Base-by-base conservation (phyloP, 2,329 filamentous ascomycete genomes). In the Botrytis tulipae region DNA sequence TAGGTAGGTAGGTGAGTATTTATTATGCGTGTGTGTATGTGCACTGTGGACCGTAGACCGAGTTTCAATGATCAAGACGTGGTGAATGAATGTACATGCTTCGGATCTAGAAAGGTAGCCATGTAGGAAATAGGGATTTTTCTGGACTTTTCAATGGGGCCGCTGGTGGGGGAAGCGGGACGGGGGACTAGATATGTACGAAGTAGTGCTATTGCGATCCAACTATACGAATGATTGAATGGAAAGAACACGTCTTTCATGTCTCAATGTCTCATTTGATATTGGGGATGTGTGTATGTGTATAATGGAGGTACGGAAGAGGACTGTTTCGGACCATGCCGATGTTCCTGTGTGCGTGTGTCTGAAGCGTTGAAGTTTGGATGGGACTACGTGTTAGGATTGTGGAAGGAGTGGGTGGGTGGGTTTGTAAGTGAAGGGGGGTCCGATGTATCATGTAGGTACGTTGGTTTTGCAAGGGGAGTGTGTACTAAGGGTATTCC, bases 191-290 rank as follows among this genome's bases (percentile, higher is more conserved):
- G 65, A 35, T 54, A 18, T 54, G 18, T 54, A n/a, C n/a, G n/a
- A n/a, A 35, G 32, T 32, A 35, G 35, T n/a, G 25, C 10, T n/a
- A n/a, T 54, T 54, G 48, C 12, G n/a, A 54, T n/a, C 48, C 48
- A 54, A 54, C 48, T 54, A n/a, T n/a, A n/a, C 48, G 12, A 51
- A 25, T n/a, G 10, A n/a, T 54, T n/a, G 20, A 48, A 48, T n/a
- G n/a, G n/a, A 42, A 63, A 22, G 63, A 67, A 67, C 65, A 67
- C 65, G 65, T 67, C 32, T 35, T 20, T 46, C 22, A 40, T 67
- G 46, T n/a, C 63, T 51, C 44, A 54, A 67, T 35, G 51, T 57
- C 51, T 54, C 51, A 54, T 54, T 54, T 54, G 25, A 29, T 54
- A 8, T 54, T 29, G 51, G 10, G 48, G 16, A n/a, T n/a, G 25